Conservation (phyloP, 805 yeast genomes). For the Ogataea corticis region DNA sequence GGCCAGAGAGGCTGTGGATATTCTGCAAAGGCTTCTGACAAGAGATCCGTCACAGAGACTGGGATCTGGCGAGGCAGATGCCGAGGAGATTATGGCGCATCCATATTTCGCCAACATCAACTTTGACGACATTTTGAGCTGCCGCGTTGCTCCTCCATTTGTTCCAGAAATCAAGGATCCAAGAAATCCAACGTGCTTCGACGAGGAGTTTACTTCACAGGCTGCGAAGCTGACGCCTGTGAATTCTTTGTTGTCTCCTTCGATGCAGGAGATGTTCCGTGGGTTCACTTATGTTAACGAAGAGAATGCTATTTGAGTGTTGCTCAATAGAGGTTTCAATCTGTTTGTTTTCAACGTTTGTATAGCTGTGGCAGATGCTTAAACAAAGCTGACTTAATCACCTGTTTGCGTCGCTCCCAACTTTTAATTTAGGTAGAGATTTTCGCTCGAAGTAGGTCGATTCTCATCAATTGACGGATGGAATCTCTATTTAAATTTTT, state of each 20-base stretch:
- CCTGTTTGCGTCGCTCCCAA: no score
- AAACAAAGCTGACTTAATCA: no score
- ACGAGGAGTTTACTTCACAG: conserved; percentile 91
- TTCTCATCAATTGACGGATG: no score
- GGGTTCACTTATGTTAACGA: conserved; percentile 91
- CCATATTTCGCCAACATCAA: conserved; percentile 88
- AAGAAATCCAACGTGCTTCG: conserved; percentile 90
- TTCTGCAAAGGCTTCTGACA: conserved; percentile 85
- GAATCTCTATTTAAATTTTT: no score
- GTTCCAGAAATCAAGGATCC: conserved; percentile 84
- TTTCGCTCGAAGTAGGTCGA: no score
- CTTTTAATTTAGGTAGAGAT: no score
- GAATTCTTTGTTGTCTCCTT: conserved; percentile 78
- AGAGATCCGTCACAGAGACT: conserved; percentile 84
- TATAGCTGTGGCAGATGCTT: conserved; percentile 3
- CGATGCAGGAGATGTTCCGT: conserved; percentile 94
- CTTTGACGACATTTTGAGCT: conserved; percentile 78
- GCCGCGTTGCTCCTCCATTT: conserved; percentile 83
- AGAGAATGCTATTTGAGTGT: conserved; percentile 31
- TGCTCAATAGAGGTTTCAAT: background rate
- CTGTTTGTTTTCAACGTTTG: background rate
- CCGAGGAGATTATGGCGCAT: conserved; percentile 91
- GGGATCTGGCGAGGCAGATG: conserved; percentile 88
- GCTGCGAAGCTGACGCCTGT: conserved; percentile 95
- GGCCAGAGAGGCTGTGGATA: conserved; percentile 95